Evolutionary conservation across 2,329 filamentous ascomycete species (phyloP).

Genomic region (Cladosporium halotolerans): DNA sequence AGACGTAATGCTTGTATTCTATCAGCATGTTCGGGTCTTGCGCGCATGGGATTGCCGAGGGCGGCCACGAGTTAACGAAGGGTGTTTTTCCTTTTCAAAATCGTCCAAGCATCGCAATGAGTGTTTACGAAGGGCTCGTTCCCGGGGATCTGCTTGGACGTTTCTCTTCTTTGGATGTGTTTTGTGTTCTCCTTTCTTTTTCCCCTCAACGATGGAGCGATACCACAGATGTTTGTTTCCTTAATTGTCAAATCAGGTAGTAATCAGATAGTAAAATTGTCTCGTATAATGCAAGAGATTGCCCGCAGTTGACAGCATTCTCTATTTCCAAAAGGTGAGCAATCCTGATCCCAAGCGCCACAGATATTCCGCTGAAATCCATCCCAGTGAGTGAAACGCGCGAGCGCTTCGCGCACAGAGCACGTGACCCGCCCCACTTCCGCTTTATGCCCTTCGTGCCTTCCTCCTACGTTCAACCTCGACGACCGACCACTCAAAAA

Average conservation of each 20-base stretch:
- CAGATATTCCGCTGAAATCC: no score
- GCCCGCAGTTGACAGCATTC: no score
- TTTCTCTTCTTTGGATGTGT: background rate
- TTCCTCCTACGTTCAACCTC: no score
- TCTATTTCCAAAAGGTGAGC: no score
- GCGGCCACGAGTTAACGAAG: constrained; percentile 2
- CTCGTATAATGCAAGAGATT: background rate
- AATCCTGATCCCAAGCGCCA: no score
- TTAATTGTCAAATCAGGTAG: background rate
- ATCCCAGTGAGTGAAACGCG: no score
- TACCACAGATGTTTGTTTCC: background rate
- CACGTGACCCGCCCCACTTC: no score
- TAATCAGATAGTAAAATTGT: background rate
- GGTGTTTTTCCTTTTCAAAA: background rate
- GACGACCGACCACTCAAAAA: no score
- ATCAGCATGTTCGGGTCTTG: background rate
- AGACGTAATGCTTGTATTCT: background rate
- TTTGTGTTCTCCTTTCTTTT: background rate
- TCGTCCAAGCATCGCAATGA: constrained; percentile 8
- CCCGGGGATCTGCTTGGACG: constrained; percentile 1
- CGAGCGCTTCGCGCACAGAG: no score
- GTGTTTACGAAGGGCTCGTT: background rate
- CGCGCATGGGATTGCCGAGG: background rate
- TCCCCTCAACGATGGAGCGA: background rate
- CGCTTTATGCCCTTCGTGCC: no score